phyloP scores from a whole-genome alignment of 192 early-diverging fungal genomes.

The Umbelopsis isabellina region DNA sequence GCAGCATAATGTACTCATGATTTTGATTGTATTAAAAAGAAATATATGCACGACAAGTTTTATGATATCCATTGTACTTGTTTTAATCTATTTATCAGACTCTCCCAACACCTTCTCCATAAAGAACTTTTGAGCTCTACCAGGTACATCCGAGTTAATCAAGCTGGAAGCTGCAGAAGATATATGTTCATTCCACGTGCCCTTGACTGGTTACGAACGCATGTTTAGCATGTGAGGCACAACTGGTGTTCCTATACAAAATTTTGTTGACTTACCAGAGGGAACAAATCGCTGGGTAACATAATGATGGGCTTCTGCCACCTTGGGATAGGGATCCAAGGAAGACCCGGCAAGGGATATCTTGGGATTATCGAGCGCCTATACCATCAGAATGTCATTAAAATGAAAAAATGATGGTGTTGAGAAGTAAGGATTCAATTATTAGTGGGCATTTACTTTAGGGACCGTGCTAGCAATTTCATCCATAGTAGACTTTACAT shows the following conservation, averaged over 20 bases:
- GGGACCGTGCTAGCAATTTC: conserved; percentile 14
- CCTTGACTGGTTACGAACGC: conserved; percentile 14
- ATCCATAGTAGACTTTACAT: conserved; percentile 23
- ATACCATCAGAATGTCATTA: not conserved
- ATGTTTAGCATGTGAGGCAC: conserved; percentile 18
- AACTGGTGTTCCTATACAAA: not conserved
- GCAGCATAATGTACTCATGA: not conserved
- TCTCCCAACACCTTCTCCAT: conserved; percentile 16
- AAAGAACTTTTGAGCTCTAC: conserved; percentile 11
- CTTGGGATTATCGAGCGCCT: conserved; percentile 13
- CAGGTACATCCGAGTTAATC: conserved; percentile 18
- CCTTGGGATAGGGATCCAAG: conserved; percentile 13
- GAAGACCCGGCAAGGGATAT: conserved; percentile 14
- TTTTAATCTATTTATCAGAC: conserved; percentile 5
- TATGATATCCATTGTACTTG: not conserved
- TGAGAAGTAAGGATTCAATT: not conserved
- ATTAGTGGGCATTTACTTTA: conserved; percentile 19
- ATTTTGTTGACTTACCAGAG: not conserved
- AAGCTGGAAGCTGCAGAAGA: conserved; percentile 1
- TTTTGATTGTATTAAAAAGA: conserved; percentile 6
- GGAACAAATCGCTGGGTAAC: conserved; percentile 19
- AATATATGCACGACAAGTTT: not conserved
- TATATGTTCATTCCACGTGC: conserved; percentile 19
- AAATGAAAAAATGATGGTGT: not conserved
- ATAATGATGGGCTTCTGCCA: conserved; percentile 15